Evolutionary conservation across 768 basidiomycete genomes (phyloP).

Genomic region (Pulveroboletus ravenelii): DNA sequence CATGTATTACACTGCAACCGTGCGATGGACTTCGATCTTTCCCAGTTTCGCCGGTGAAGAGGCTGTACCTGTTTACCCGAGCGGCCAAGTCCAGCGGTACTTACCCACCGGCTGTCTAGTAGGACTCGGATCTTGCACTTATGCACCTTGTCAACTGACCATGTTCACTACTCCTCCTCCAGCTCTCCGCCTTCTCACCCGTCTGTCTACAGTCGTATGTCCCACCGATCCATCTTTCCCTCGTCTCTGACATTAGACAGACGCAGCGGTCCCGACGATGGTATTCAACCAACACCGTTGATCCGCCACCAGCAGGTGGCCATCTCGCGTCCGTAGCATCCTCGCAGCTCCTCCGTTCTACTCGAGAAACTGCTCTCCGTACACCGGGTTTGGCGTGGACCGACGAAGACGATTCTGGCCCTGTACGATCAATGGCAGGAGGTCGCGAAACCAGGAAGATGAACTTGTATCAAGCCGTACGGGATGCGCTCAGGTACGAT

Average conservation of each 20-base stretch:
- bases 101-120: slow-evolving; percentile 7
- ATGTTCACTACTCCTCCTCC: slow-evolving; percentile 16
- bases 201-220: slow-evolving; percentile 18
- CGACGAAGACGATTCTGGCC: slow-evolving; percentile 48
- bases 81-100: no score
- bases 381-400: slow-evolving; percentile 71
- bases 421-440: slow-evolving; percentile 47
- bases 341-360: slow-evolving; percentile 57
- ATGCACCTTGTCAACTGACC: slow-evolving; percentile 13
- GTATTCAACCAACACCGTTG: slow-evolving; percentile 46
- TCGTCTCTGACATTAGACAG: background rate
- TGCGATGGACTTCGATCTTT: background rate
- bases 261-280: slow-evolving; percentile 31
- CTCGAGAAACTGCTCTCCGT: slow-evolving; percentile 65
- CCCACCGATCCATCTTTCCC: background rate
- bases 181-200: slow-evolving; percentile 17
- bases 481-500: slow-evolving; percentile 79
- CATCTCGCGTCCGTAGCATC: slow-evolving; percentile 69
- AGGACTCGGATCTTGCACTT: slow-evolving; percentile 27
- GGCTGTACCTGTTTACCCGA: background rate
- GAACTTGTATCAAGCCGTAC: slow-evolving; percentile 91
- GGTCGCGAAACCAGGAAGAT: slow-evolving; percentile 90
- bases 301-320: slow-evolving; percentile 76
- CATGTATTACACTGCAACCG: background rate
- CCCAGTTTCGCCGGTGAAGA: background rate